Conservation (phyloP, 2,329 filamentous ascomycete genomes). For the Colletotrichum horii region DNA sequence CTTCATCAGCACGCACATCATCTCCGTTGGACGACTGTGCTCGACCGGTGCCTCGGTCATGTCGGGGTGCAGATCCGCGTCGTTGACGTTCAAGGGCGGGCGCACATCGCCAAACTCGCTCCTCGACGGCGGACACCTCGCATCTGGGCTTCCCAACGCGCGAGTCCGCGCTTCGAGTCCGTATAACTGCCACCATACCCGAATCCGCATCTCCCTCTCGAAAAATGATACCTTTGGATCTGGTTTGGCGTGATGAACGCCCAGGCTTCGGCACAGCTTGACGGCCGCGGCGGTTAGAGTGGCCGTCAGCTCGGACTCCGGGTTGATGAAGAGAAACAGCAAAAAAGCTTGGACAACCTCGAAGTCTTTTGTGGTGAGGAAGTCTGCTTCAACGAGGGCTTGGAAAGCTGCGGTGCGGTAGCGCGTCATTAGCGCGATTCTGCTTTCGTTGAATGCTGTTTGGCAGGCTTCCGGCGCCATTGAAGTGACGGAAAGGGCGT, state of each 20-base stretch:
- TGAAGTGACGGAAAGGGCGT: constrained; percentile 28
- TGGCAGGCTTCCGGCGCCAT: constrained; percentile 24
- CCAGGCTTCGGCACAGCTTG: constrained; percentile 29
- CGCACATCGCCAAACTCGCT: constrained; percentile 40
- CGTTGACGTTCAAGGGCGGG: constrained; percentile 62
- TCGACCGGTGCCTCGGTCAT: constrained; percentile 52
- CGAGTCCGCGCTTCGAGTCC: constrained; percentile 24
- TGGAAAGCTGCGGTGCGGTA: constrained; percentile 29
- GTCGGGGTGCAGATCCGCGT: constrained; percentile 54
- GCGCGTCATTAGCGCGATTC: constrained; percentile 16
- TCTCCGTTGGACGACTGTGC: constrained; percentile 58
- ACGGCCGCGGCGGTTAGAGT: constrained; percentile 27
- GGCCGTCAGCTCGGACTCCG: constrained; percentile 30
- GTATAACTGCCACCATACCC: constrained; percentile 32
- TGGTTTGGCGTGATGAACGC: constrained; percentile 21
- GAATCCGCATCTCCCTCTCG: constrained; percentile 30
- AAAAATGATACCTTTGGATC: constrained; percentile 25
- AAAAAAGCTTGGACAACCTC: constrained; percentile 35
- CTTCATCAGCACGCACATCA: constrained; percentile 46
- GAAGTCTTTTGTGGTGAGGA: constrained; percentile 30
- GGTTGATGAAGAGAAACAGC: constrained; percentile 32
- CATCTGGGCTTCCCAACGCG: constrained; percentile 6
- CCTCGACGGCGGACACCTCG: neutral
- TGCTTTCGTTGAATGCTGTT: constrained; percentile 19
- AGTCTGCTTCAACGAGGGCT: constrained; percentile 28